Conservation (phyloP, 352 stramenopile genomes). For the Globisporangium spinosum region DNA sequence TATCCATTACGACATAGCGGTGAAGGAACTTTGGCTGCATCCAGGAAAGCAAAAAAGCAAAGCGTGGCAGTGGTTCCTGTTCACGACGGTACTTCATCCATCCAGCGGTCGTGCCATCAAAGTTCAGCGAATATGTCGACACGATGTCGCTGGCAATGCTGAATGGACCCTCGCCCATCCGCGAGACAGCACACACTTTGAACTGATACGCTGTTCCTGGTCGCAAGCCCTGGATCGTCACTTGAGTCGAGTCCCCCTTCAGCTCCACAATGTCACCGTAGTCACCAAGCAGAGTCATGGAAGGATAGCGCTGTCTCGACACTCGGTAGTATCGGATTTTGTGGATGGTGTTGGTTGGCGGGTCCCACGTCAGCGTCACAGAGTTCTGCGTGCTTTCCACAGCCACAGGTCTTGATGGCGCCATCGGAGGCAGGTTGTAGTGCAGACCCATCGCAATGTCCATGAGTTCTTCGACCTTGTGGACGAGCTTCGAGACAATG, state of each 20-base stretch:
- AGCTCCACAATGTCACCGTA: slow-evolving; percentile 81
- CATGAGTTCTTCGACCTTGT: slow-evolving; percentile 89
- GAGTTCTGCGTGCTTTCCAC: slow-evolving; percentile 72
- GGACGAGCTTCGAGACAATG: slow-evolving; percentile 85
- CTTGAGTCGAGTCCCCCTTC: slow-evolving; percentile 44
- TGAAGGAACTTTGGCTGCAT: slow-evolving; percentile 77
- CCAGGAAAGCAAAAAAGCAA: slow-evolving; percentile 51
- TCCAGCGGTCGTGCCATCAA: slow-evolving; percentile 72
- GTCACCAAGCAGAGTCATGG: slow-evolving; percentile 75
- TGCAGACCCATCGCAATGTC: slow-evolving; percentile 84
- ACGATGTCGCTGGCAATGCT: slow-evolving; percentile 68
- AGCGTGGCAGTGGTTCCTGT: slow-evolving; percentile 44
- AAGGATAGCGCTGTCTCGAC: slow-evolving; percentile 74
- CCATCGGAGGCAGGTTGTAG: slow-evolving; percentile 80
- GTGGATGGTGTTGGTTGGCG: slow-evolving; percentile 55
- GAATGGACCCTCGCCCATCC: slow-evolving; percentile 85
- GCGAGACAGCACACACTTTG: slow-evolving; percentile 78
- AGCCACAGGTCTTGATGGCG: slow-evolving; percentile 48
- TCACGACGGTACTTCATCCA: slow-evolving; percentile 87
- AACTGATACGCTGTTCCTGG: slow-evolving; percentile 84
- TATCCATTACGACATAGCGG: slow-evolving; percentile 80
- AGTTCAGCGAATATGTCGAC: slow-evolving; percentile 65
- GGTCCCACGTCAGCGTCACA: slow-evolving; percentile 67
- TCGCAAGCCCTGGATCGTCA: slow-evolving; percentile 71
- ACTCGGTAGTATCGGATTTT: slow-evolving; percentile 85